These are phyloP conservation scores for Lactarius psammicola DNA, from an alignment of 768 basidiomycete species.

Conservation along the genomic window DNA sequence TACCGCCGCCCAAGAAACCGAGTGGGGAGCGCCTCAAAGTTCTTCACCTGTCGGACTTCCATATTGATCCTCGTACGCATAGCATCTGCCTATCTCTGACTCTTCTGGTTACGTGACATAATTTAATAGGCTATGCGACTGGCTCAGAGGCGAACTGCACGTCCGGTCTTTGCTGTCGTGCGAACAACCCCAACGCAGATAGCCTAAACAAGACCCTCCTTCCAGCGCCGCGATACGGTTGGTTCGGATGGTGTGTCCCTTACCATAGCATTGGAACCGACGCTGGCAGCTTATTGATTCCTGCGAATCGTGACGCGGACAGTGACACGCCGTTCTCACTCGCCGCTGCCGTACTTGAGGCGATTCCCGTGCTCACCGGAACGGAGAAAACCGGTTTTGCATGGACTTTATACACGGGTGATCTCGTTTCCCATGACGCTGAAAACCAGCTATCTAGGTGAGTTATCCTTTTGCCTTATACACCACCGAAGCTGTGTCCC, in stretches of 20 bases:
- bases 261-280: neutral
- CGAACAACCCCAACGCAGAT: slow-evolving; percentile 46
- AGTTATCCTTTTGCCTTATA: slow-evolving; percentile 28
- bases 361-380: slow-evolving; percentile 64
- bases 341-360: slow-evolving; percentile 55
- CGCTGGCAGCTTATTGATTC: neutral
- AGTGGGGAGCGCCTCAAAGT: slow-evolving; percentile 69
- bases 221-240: slow-evolving; percentile 68
- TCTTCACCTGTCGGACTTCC: slow-evolving; percentile 74
- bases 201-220: slow-evolving; percentile 52
- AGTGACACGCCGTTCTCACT: slow-evolving; percentile 66
- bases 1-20: slow-evolving; percentile 56
- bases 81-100: neutral
- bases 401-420: slow-evolving; percentile 70
- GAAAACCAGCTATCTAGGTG: slow-evolving; percentile 62
- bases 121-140: slow-evolving; percentile 57
- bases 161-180: slow-evolving; percentile 62
- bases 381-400: slow-evolving; percentile 61
- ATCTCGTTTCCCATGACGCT: slow-evolving; percentile 70
- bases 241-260: slow-evolving; percentile 51
- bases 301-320: neutral
- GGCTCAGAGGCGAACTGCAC: slow-evolving; percentile 74
- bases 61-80: slow-evolving; percentile 67
- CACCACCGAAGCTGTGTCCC: neutral
- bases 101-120: slow-evolving; percentile 10